phyloP scores from a whole-genome alignment of 169 alveolate species.

The Plasmodium ovale region DNA sequence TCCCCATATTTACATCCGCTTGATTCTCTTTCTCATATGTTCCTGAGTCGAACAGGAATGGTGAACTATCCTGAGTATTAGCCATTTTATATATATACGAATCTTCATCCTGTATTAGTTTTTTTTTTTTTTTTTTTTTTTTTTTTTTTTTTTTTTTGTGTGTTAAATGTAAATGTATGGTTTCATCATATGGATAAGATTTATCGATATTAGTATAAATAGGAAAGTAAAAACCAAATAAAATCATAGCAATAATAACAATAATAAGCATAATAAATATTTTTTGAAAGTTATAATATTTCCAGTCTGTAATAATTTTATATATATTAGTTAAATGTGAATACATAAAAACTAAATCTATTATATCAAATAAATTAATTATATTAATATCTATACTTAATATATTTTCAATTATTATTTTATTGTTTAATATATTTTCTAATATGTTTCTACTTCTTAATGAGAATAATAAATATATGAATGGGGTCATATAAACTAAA shows the following conservation, averaged over 20 bases:
- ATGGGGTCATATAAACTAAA: conserved; percentile 56
- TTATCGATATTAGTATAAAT: conserved; percentile 68
- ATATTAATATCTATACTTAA: conserved; percentile 60
- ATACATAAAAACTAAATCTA: conserved; percentile 52
- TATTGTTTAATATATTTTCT: conserved; percentile 47
- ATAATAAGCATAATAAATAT: conserved; percentile 21
- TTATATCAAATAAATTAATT: conserved; percentile 61
- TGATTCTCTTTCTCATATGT: no score
- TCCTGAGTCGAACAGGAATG: no score
- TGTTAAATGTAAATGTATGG: not conserved
- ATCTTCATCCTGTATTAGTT: no score
- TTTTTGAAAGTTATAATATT: conserved; percentile 11
- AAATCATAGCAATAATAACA: conserved; percentile 4
- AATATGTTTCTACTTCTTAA: conserved; percentile 67
- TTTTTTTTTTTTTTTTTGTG: not conserved
- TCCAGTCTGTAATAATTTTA: conserved; percentile 13
- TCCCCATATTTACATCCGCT: no score
- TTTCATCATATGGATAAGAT: conserved; percentile 11
- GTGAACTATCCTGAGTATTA: no score
- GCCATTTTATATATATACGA: no score
- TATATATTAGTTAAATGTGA: conserved; percentile 48
- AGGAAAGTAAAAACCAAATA: conserved; percentile 65
- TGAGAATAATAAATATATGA: conserved; percentile 49
- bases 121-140: no score
- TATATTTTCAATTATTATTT: conserved; percentile 48